These are phyloP conservation scores for Pythium dissimile DNA, from an alignment of 352 stramenopile species.

Conservation along the genomic window DNA sequence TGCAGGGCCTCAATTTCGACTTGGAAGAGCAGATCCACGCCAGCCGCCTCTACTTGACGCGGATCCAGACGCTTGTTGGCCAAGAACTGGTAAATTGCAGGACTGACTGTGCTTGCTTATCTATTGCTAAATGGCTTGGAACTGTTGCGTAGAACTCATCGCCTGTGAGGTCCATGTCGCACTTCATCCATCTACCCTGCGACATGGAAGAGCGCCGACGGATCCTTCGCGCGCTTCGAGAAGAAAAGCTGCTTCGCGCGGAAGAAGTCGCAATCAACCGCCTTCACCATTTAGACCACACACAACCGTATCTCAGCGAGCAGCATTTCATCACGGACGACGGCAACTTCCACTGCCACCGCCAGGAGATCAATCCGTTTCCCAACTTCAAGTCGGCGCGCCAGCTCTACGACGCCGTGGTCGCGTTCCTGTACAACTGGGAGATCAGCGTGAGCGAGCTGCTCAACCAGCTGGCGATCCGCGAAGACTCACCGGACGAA, in stretches of 20 bases:
- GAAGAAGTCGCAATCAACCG: neutral
- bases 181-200: slow-evolving; percentile 11
- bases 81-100: neutral
- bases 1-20: neutral
- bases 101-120: neutral
- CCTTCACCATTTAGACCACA: slow-evolving; percentile 7
- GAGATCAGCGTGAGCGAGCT: slow-evolving; percentile 42
- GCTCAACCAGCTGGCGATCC: slow-evolving; percentile 34
- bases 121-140: neutral
- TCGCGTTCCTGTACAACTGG: slow-evolving; percentile 32
- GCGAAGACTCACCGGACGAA: slow-evolving; percentile 35
- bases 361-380: slow-evolving; percentile 43
- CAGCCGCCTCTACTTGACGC: neutral
- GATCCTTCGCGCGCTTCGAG: neutral
- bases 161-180: slow-evolving; percentile 5
- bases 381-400: slow-evolving; percentile 22
- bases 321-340: slow-evolving; percentile 7
- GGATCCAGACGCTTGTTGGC: neutral
- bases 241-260: slow-evolving; percentile 5
- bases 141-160: neutral
- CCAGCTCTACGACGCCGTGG: slow-evolving; percentile 32
- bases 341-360: slow-evolving; percentile 2
- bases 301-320: slow-evolving; percentile 11
- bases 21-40: neutral
- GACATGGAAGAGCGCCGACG: slow-evolving; percentile 1